phyloP scores from a whole-genome alignment of 2,329 filamentous ascomycete species.

The Pseudogymnoascus sp. region DNA sequence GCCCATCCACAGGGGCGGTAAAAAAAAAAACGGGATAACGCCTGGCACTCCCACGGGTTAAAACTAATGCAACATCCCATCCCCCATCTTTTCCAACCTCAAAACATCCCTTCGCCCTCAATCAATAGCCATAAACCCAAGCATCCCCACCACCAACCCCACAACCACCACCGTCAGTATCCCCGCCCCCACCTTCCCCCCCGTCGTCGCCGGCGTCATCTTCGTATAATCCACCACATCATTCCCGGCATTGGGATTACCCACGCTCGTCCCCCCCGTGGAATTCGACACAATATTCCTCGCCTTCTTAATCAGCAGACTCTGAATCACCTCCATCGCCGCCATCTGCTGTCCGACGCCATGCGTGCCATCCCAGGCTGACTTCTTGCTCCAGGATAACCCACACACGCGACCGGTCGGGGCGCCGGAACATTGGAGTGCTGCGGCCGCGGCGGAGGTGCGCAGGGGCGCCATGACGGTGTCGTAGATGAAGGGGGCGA shows the following conservation, averaged over 20 bases:
- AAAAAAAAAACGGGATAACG: not conserved
- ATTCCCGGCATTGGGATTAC: constrained; percentile 19
- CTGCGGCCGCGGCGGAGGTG: constrained; percentile 46
- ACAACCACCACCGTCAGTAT: constrained; percentile 31
- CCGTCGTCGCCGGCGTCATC: constrained; percentile 25
- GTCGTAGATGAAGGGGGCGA: constrained; percentile 49
- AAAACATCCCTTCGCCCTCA: not conserved
- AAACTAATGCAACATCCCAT: not conserved
- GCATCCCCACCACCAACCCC: not conserved
- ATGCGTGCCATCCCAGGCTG: constrained; percentile 48
- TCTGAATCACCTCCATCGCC: constrained; percentile 51
- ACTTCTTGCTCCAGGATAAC: constrained; percentile 45
- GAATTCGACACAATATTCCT: constrained; percentile 29
- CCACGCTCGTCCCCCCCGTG: constrained; percentile 37
- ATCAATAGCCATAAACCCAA: not conserved
- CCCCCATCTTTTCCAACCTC: not conserved
- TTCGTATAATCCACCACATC: constrained; percentile 12
- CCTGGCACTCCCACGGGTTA: not conserved
- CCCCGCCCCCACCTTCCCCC: constrained; percentile 33
- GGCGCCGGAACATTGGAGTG: constrained; percentile 48
- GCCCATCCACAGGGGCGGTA: not conserved
- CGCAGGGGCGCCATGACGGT: constrained; percentile 44
- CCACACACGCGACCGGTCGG: constrained; percentile 50
- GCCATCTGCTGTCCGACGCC: constrained; percentile 67
- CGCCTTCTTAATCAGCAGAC: constrained; percentile 29